Evolutionary conservation across 169 alveolate genomes (phyloP).

Genomic region (Sarcocystis neurona): DNA sequence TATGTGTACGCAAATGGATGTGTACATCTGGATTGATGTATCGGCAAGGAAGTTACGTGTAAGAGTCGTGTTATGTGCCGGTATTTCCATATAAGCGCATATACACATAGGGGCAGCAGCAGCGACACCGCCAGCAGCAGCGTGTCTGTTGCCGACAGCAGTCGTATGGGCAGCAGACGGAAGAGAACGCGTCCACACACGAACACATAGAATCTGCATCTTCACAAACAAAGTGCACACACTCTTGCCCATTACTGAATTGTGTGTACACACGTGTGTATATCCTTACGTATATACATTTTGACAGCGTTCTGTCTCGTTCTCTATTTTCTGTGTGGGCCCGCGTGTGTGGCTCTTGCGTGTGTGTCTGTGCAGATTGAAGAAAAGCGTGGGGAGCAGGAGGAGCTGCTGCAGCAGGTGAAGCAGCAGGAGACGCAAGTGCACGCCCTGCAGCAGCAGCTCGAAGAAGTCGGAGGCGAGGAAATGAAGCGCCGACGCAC

Average conservation of each 20-base stretch:
- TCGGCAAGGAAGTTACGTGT: background rate
- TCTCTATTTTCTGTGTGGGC: too few species aligned
- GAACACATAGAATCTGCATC: background rate
- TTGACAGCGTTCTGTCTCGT: background rate
- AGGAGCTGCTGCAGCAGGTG: background rate
- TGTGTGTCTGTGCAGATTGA: background rate
- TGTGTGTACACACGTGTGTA: background rate
- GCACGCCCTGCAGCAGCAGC: background rate
- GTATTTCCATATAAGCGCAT: too few species aligned
- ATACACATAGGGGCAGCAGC: too few species aligned
- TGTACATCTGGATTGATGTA: background rate
- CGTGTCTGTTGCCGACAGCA: background rate
- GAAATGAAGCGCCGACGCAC: constrained; percentile 9
- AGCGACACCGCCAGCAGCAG: background rate
- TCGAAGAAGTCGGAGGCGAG: constrained; percentile 41
- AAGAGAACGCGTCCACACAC: background rate
- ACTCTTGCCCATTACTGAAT: background rate
- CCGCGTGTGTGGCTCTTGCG: background rate
- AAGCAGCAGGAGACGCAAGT: constrained; percentile 18
- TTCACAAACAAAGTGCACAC: background rate
- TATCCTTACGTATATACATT: background rate
- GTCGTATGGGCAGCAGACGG: background rate
- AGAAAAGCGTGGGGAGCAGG: background rate
- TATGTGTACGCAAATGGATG: background rate
- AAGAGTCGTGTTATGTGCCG: too few species aligned